Percentiles rank a stretch among this genome's conserved stretches.
phyloP scores from a whole-genome alignment of 768 basidiomycete species.

The Hygrophoropsis aurantiaca region DNA sequence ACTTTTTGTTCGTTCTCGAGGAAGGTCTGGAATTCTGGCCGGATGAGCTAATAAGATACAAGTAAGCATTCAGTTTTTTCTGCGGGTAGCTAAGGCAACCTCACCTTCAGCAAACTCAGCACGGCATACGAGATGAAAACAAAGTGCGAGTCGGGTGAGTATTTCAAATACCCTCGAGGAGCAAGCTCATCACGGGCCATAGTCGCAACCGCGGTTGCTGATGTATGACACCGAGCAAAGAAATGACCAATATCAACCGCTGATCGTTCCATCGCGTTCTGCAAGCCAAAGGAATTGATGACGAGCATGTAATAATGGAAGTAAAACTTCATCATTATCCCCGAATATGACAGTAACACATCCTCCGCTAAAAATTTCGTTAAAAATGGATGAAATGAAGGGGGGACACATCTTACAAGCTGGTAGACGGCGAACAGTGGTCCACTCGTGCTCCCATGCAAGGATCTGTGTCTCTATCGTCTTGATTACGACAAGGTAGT shows the following conservation, averaged over 20 bases:
- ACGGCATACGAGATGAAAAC: constrained; percentile 94
- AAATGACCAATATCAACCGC: constrained; percentile 78
- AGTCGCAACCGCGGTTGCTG: constrained; percentile 67
- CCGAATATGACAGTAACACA: constrained; percentile 21
- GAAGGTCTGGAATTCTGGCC: constrained; percentile 79
- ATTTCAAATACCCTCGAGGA: constrained; percentile 74
- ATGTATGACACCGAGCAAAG: constrained; percentile 74
- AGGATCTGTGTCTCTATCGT: constrained; percentile 79
- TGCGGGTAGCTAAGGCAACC: constrained; percentile 12
- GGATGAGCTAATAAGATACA: constrained; percentile 58
- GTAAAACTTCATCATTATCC: constrained; percentile 60
- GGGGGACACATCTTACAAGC: constrained; percentile 13
- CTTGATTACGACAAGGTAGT: constrained; percentile 83
- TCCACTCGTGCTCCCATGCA: constrained; percentile 59
- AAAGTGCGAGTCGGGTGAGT: constrained; percentile 88
- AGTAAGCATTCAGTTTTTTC: background rate
- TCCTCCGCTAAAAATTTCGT: constrained; percentile 22
- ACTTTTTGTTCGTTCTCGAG: constrained; percentile 73
- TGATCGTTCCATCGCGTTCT: constrained; percentile 86
- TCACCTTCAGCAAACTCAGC: constrained; percentile 86
- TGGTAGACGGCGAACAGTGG: constrained; percentile 14
- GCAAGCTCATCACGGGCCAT: constrained; percentile 79
- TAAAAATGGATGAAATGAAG: constrained; percentile 1
- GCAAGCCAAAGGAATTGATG: constrained; percentile 93
- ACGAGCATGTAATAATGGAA: constrained; percentile 86